Evolutionary conservation across 1,139 yeast species (phyloP), one percentile per base, ranked within the genome.

Genomic region (Petasospora rhodanensis): DNA sequence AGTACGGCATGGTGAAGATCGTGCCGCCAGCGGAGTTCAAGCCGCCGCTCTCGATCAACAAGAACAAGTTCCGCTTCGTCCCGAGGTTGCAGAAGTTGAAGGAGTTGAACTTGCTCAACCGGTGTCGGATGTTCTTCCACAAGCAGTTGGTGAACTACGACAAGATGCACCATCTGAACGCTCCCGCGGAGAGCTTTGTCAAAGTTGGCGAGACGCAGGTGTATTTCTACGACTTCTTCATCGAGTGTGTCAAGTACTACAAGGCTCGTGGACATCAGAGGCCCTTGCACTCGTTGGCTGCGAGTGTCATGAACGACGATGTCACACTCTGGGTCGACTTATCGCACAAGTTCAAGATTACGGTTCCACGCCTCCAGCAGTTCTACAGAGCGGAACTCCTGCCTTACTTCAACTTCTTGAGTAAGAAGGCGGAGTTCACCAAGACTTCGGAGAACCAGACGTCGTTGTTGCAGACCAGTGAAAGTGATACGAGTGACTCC

Each of bases 1-100:
- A 63, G 29, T 80, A 64, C 52, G 93, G 93, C 1, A 68, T 82
- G 47, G 57, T 82, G 19, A 82, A 81, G 51, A 47, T 82, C 2
- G 64, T 72, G 1, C 87, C 93, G 3, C 91, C 91, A 0, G 37
- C 44, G 5, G 61, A 52, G 10, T 79, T 83, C 73, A 58, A 59
- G 34, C 79, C 82, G 2, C 56, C 58, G 0, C 68, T 80, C 42
- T 66, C 73, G 40, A 60, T 81, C 13, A 68, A 81, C 30, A 60
- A 64, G 24, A 52, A 60, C 7, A 51, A 48, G 14, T 80, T 82
- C 54, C 66, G 58, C 35, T 81, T 82, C 49, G 79, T 75, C 43
- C 80, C 86, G 6, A 58, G 91, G 36, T 55, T 77, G 16, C 91
- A 82, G 51, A 70, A 66, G 32, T 50, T 82, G 36, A 71, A 75